Base-by-base conservation (phyloP, 140 eudicot species). In the Stevia rebaudiana region DNA sequence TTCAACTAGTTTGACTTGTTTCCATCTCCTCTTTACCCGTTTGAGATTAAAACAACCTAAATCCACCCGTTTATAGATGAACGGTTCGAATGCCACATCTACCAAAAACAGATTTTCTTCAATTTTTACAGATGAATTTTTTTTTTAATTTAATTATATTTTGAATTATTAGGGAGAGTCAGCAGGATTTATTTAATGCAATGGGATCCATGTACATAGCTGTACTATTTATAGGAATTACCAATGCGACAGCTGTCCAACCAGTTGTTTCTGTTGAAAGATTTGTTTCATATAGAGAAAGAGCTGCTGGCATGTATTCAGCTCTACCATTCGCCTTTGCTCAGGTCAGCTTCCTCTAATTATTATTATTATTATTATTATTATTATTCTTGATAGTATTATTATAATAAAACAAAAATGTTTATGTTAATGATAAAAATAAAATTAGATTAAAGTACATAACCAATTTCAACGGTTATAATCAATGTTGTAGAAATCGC, bases 301-400 rank as follows among this genome's bases (percentile, higher is more conserved):
- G 81, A 78, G 94, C 94, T 8, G 94, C 94, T 25, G 94, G 94
- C 48, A 82, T 85, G 94, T 85, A 85, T 67, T 85, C 94, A 61
- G 84, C 94, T 68, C 72, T 85, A 36, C 87, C 94, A 57, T 85
- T 81, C 50, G 94, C 94, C n/a, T 71, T 81, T 28, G 94, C 76
- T 35, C 94, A 85, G 88, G 94, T 84, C n/a, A n/a, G n/a, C n/a
- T n/a, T n/a, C n/a, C n/a, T n/a, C n/a, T n/a, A n/a, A n/a, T n/a
- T n/a, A n/a, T n/a, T n/a, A n/a, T n/a, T n/a, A n/a, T n/a, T n/a
- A n/a, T n/a, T n/a, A n/a, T n/a, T n/a, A n/a, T n/a, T n/a, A n/a
- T n/a, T n/a, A n/a, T n/a, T n/a, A n/a, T n/a, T n/a, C n/a, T n/a
- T n/a, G n/a, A n/a, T n/a, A n/a, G n/a, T n/a, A n/a, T n/a, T n/a